These are phyloP conservation scores for Phragmites australis DNA, from an alignment of 176 grass and related monocot species.

Conservation along the genomic window DNA sequence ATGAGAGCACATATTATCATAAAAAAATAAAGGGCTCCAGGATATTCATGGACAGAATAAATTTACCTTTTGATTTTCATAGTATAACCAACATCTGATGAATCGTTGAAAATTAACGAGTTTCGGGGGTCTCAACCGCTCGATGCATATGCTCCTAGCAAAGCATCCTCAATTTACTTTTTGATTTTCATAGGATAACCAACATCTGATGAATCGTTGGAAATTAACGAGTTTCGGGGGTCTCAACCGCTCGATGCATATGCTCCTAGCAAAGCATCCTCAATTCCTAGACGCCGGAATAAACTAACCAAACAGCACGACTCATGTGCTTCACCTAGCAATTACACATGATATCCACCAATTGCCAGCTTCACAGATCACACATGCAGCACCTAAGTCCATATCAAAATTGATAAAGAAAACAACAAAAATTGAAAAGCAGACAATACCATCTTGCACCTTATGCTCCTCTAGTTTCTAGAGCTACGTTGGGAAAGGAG, in stretches of 20 bases:
- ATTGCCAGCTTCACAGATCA: constrained; percentile 10
- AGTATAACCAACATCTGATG: not conserved
- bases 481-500: too few species aligned
- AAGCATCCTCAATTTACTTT: not conserved
- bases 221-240: not conserved
- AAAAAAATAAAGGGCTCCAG: too few species aligned
- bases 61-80: not conserved
- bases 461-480: too few species aligned
- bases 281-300: not conserved
- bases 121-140: not conserved
- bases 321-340: constrained; percentile 2
- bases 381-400: not conserved
- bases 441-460: too few species aligned
- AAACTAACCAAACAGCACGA: not conserved
- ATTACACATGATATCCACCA: not conserved
- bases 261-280: not conserved
- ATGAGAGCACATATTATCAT: too few species aligned
- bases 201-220: not conserved
- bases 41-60: too few species aligned
- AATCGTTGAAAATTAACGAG: not conserved
- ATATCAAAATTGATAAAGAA: too few species aligned
- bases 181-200: not conserved
- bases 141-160: too few species aligned
- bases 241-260: not conserved
- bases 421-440: too few species aligned